Percentiles rank a stretch among this genome's conserved stretches.
Evolutionary conservation across 805 yeast species (phyloP).

Genomic region (Ogataea methanolica): DNA sequence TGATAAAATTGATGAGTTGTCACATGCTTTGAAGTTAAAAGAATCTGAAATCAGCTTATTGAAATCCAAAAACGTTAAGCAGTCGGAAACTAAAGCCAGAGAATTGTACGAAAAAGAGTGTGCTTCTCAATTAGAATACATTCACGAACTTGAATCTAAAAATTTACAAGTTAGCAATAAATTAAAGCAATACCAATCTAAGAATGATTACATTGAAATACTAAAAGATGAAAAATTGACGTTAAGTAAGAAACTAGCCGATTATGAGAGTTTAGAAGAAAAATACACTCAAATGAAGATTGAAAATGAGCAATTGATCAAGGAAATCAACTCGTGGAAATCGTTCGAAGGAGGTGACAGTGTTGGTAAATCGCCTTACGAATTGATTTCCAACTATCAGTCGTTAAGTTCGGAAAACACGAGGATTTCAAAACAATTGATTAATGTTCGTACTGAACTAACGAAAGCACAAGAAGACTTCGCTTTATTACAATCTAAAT

Average conservation of each 20-base stretch:
- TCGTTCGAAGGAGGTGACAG: conserved; percentile 28
- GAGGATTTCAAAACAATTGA: neutral
- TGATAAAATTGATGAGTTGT: conserved; percentile 21
- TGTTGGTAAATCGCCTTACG: conserved; percentile 1
- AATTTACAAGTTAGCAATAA: conserved; percentile 50
- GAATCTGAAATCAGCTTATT: conserved; percentile 10
- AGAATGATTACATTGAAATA: conserved; percentile 43
- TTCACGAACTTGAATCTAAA: conserved; percentile 45
- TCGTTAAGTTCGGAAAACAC: conserved; percentile 4
- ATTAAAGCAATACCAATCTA: conserved; percentile 44
- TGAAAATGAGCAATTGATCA: conserved; percentile 43
- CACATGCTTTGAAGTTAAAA: conserved; percentile 8
- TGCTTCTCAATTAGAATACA: conserved; percentile 37
- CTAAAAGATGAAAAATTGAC: conserved; percentile 51
- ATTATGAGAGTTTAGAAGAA: conserved; percentile 39
- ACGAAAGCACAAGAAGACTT: conserved; percentile 7
- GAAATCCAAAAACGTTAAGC: conserved; percentile 1
- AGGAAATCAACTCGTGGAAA: conserved; percentile 45
- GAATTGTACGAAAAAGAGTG: conserved; percentile 29
- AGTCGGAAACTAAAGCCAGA: conserved; percentile 27
- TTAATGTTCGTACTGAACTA: conserved; percentile 5
- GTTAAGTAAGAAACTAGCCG: conserved; percentile 34
- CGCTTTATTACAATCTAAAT: conserved; percentile 10
- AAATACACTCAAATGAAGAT: conserved; percentile 45
- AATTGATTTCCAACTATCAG: conserved; percentile 4